Evolutionary conservation across 768 basidiomycete genomes (phyloP).

Genomic region (Peribolospora kevripleyi): DNA sequence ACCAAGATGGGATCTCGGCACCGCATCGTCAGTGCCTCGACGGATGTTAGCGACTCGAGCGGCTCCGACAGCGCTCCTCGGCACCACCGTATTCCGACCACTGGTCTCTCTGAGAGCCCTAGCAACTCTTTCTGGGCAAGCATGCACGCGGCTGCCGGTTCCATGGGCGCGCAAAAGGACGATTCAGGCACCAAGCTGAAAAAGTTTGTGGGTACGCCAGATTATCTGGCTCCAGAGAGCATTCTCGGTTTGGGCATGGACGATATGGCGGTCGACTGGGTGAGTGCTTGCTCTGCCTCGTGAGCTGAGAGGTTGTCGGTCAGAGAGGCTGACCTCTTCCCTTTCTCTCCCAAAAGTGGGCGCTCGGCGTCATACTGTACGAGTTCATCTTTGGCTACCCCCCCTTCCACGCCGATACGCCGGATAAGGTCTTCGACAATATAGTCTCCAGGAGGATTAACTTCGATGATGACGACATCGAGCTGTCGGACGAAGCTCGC

Average conservation of each 20-base stretch:
- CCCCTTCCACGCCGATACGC: slow-evolving; percentile 91
- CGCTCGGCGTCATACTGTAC: slow-evolving; percentile 89
- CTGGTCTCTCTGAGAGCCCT: neutral
- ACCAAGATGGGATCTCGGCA: slow-evolving; percentile 32
- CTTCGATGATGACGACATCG: slow-evolving; percentile 60
- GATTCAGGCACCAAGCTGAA: slow-evolving; percentile 35
- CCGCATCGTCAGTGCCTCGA: slow-evolving; percentile 26
- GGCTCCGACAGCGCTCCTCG: slow-evolving; percentile 32
- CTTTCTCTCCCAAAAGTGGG: slow-evolving; percentile 42
- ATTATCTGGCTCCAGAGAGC: slow-evolving; percentile 47
- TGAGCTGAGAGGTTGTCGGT: slow-evolving; percentile 3
- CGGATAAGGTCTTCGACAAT: slow-evolving; percentile 94
- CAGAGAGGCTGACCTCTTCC: slow-evolving; percentile 7
- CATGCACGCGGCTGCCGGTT: too few relatives aligned
- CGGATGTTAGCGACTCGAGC: slow-evolving; percentile 66
- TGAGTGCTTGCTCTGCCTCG: slow-evolving; percentile 22
- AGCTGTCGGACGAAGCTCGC: slow-evolving; percentile 46
- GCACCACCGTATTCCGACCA: neutral
- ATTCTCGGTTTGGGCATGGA: slow-evolving; percentile 87
- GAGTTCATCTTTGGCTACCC: slow-evolving; percentile 93
- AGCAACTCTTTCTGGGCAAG: neutral
- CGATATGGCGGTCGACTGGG: slow-evolving; percentile 92
- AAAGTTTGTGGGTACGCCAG: slow-evolving; percentile 91
- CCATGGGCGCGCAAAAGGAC: slow-evolving; percentile 2
- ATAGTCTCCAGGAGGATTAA: slow-evolving; percentile 81